Evolutionary conservation across 2,329 filamentous ascomycete species (phyloP).

Genomic region (Fusarium beomiforme): DNA sequence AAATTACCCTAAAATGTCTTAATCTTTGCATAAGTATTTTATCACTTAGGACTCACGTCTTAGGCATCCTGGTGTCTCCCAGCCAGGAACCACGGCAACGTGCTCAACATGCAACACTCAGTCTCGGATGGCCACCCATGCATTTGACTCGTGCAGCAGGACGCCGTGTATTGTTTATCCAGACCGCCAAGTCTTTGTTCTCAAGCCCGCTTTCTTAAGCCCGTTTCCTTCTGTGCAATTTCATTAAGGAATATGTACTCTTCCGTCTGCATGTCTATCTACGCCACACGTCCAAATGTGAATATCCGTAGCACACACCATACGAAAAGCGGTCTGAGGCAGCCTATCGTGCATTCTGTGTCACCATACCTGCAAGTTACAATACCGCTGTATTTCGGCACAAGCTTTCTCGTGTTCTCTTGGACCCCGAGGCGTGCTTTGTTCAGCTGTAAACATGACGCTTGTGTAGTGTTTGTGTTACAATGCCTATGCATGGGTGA

Average conservation of each 20-base stretch:
- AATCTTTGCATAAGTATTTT: neutral
- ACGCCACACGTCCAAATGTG: slow-evolving; percentile 8
- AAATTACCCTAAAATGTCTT: too few species aligned
- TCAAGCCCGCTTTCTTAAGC: neutral
- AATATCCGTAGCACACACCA: neutral
- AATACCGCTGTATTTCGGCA: neutral
- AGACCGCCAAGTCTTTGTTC: slow-evolving; percentile 25
- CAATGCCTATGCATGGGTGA: neutral
- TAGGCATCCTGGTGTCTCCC: too few species aligned
- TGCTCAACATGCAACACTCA: slow-evolving; percentile 33
- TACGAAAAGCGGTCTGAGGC: neutral
- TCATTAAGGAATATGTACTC: slow-evolving; percentile 8
- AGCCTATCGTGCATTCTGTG: neutral
- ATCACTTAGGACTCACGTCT: too few species aligned
- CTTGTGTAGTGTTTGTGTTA: slow-evolving; percentile 24
- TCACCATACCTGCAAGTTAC: neutral
- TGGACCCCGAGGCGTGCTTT: neutral
- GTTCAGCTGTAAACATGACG: slow-evolving; percentile 18
- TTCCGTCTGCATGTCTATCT: slow-evolving; percentile 20
- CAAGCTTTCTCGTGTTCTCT: neutral
- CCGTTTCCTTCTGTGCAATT: neutral
- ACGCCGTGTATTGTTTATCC: neutral
- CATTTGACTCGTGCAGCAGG: slow-evolving; percentile 25
- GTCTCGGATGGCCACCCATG: slow-evolving; percentile 37
- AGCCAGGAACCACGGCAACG: slow-evolving; percentile 8